Percentiles rank a stretch among this genome's conserved stretches.
Conservation (phyloP, 495 filamentous ascomycete species). For the Aspergillus diversus region DNA sequence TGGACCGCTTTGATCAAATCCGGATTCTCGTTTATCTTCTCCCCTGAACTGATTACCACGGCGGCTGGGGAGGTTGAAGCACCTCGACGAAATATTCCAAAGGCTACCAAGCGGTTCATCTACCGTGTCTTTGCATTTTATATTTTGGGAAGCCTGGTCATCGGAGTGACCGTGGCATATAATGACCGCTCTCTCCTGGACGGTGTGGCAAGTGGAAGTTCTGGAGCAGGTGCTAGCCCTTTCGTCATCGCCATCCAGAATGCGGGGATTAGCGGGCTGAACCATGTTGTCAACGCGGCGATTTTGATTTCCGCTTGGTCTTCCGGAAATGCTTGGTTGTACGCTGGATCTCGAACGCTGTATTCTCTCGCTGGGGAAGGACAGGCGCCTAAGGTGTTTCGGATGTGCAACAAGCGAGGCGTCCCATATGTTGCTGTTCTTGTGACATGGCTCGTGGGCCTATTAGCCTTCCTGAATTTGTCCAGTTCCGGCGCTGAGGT, state of each 20-base stretch:
- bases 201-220: slow-evolving; percentile 43
- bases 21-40: slow-evolving; percentile 59
- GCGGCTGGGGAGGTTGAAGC: slow-evolving; percentile 80
- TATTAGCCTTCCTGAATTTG: slow-evolving; percentile 54
- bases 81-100: slow-evolving; percentile 75
- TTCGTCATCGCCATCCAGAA: slow-evolving; percentile 62
- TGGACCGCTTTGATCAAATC: slow-evolving; percentile 49
- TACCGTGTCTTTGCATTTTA: slow-evolving; percentile 86
- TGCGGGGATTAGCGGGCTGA: slow-evolving; percentile 65
- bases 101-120: slow-evolving; percentile 78
- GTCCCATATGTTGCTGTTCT: slow-evolving; percentile 55
- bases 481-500: slow-evolving; percentile 46
- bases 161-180: slow-evolving; percentile 56
- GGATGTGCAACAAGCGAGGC: slow-evolving; percentile 43
- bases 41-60: slow-evolving; percentile 74
- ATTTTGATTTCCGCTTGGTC: slow-evolving; percentile 70
- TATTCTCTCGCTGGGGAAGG: slow-evolving; percentile 73
- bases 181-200: slow-evolving; percentile 58
- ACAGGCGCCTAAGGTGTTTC: slow-evolving; percentile 62
- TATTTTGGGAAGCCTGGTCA: slow-evolving; percentile 54
- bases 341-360: slow-evolving; percentile 72
- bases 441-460: slow-evolving; percentile 48
- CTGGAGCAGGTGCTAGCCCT: slow-evolving; percentile 53
- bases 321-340: slow-evolving; percentile 76
- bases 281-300: slow-evolving; percentile 75